phyloP scores from a whole-genome alignment of 2,329 filamentous ascomycete species.

The Claviceps purpurea region DNA sequence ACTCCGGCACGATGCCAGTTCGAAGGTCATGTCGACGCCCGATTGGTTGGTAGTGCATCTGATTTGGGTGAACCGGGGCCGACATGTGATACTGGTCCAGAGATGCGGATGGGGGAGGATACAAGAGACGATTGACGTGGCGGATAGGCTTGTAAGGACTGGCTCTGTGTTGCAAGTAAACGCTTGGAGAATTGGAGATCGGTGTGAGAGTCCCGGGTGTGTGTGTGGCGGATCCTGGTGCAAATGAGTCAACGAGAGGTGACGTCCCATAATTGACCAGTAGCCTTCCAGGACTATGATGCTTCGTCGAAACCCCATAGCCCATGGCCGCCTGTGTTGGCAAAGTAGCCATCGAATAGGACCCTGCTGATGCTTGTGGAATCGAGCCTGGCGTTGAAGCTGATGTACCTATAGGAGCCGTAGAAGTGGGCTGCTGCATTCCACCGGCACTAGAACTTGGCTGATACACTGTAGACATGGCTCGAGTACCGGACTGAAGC shows the following conservation, averaged over 20 bases:
- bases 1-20: conserved; percentile 58
- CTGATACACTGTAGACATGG: conserved; percentile 68
- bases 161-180: conserved; percentile 74
- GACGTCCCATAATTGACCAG: conserved; percentile 43
- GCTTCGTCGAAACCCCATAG: conserved; percentile 39
- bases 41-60: conserved; percentile 75
- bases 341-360: conserved; percentile 11
- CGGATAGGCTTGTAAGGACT: conserved; percentile 90
- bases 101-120: conserved; percentile 69
- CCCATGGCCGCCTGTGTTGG: conserved; percentile 19
- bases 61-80: conserved; percentile 44
- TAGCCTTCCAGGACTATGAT: conserved; percentile 36
- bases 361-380: conserved; percentile 1
- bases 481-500: conserved; percentile 45
- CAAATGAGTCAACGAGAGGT: conserved; percentile 49
- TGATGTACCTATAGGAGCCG: conserved; percentile 13
- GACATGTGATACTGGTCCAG: conserved; percentile 58
- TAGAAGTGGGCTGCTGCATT: conserved; percentile 24
- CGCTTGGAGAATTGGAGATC: conserved; percentile 69
- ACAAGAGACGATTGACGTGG: conserved; percentile 78
- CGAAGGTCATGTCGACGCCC: conserved; percentile 56
- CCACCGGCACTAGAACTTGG: conserved; percentile 28
- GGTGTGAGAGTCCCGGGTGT: conserved; percentile 48
- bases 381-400: conserved; percentile 11
- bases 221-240: conserved; percentile 36